Base-by-base conservation (phyloP, 257 asterid species). In the Gynochthodes officinalis region DNA sequence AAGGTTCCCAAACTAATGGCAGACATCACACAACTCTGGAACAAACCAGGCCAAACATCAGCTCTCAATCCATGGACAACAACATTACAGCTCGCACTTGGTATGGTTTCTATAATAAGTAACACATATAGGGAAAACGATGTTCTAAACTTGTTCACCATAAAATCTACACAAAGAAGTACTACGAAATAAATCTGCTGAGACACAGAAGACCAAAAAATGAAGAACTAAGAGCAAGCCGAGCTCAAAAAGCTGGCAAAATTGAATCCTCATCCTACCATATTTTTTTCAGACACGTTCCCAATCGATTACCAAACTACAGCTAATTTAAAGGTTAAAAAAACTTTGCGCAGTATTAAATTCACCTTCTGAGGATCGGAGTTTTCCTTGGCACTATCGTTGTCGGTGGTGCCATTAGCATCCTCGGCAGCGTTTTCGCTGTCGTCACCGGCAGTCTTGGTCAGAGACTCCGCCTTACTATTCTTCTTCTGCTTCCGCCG, bases 401-500 rank as follows among this genome's bases (percentile, higher is more conserved):
- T 66, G n/a, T 40, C 75, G 50, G 83, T 73, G 61, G 69, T 73
- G 61, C 83, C 87, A 78, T 84, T 81, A 71, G 76, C 82, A 23
- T 84, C 87, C 79, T 87, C 92, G 18, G 79, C 73, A 11, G 78
- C 89, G 28, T 83, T 72, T 48, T 83, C 92, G 68, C 85, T 84
- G 32, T 84, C 91, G 40, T 82, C 83, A 49, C 90, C 96, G 48
- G 80, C 78, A 18, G 81, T 73, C 43, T 74, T 66, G 66, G 64
- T 64, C 74, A 83, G 76, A 40, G 76, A 46, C 16, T 81, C 77
- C 44, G 76, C 57, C 54, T 83, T 94, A 15, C 30, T 39, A 78
- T 85, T 88, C 89, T 91, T 93, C 92, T 94, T 94, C 90, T 88
- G 95, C 73, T 94, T 94, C 77, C 98, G 89, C 75, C 97, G 84